Base-by-base conservation (phyloP, 164 flowering plant species). In the Annona squamosa region DNA sequence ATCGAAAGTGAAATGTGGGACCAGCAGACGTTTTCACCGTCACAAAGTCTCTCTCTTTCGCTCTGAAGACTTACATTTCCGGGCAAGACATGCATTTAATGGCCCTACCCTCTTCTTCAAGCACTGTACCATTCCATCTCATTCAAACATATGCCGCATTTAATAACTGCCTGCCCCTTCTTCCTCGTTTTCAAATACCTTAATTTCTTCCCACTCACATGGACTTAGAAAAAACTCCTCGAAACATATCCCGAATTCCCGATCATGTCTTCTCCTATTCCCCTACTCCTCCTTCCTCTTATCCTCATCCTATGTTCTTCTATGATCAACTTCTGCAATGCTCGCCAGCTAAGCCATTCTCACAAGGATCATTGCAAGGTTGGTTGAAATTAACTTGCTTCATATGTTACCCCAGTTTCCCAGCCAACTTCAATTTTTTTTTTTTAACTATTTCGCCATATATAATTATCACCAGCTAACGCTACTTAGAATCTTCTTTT, bases 1-100 rank as follows among this genome's bases (percentile, higher is more conserved):
- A 52, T 52, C 13, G 59, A 52, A 7, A 3, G 59, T 4, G 59
- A 52, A 52, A 52, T 52, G 59, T 10, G 9, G 59, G 59, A 16
- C 2, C 59, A 52, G 9, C 59, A 4, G 59, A 52, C 46, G 5
- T 68, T 45, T 41, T 61, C 85, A 86, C 76, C 68, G 78, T 79
- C 88, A 87, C 83, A 85, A 83, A 84, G 84, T 75, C 70, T 79
- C 79, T 88, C 87, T 85, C 90, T 86, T 26, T 86, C 89, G 85
- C 82, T 71, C 81, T 5, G 81, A 75, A 62, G 73, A 78, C 81
- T 72, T 72, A 73, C 81, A 45, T 72, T 71, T 42, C 77, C 52
- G 62, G 66, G 73, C 66, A 19, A 75, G 77, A 79, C 85, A 79
- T 82, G 83, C 89, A 85, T 84, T 89, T 72, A 86, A 82, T 85